Base-by-base conservation (phyloP, 2,329 filamentous ascomycete species). In the Amphichorda felina region DNA sequence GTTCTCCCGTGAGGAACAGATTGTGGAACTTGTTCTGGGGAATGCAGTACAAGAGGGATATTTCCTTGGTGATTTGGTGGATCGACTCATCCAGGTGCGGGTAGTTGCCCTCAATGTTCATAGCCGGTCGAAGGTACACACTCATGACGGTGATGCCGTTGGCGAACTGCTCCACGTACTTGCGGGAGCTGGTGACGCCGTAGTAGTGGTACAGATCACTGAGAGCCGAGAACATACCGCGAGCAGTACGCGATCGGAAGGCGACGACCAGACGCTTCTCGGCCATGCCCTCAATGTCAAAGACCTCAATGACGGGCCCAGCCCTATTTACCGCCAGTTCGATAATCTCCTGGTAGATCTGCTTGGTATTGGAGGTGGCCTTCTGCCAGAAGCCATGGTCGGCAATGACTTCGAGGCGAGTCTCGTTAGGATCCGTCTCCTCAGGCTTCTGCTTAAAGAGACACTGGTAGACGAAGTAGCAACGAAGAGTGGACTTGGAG, bases 131-230 rank as follows among this genome's bases (percentile, higher is more conserved):
- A 40, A 98, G 72, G 60, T 98, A 98, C 43, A 95, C 75, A 47
- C 87, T 95, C 72, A 96, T 94, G 59, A 96, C 82, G 11, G 86
- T 94, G 56, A 95, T 93, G 42, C 91, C 91, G 59, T 98, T 98
- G 52, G 88, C 91, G 69, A 98, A 98, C 63, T 96, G 91, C 63
- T 98, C 85, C 33, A 98, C 83, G 53, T 98, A 98, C 66, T 98
- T 98, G 48, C 91, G 75, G 19, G 91, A 91, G 51, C 85, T 94
- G 2, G 91, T 98, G 41, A 96, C 74, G 30, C 91, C 89, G 54
- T 98, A 98, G 73, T 95, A 96, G 64, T 98, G 91, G 66, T 98
- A 98, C 26, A 98, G 69, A 57, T 96, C 88, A 44, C 85, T 94
- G 48, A 98, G 65, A 19, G 91, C 87, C 48, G 88, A 94, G 72